Conservation (phyloP, 495 filamentous ascomycete species). For the Penicillium roqueforti region DNA sequence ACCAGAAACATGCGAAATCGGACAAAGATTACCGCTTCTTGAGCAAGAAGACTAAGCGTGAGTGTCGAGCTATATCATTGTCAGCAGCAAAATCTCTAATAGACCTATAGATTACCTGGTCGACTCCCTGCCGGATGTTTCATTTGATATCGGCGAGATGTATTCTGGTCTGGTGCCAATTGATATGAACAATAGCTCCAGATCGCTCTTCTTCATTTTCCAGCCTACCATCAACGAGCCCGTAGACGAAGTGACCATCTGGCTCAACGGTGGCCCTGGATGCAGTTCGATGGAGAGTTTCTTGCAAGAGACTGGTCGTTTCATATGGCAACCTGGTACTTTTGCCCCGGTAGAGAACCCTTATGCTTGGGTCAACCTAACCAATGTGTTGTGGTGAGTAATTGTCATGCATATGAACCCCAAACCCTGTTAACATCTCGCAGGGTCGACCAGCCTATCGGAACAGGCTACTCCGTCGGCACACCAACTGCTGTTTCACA, state of each 20-base stretch:
- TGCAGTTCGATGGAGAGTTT: conserved; percentile 66
- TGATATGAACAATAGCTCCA: conserved; percentile 47
- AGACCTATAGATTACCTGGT: conserved; percentile 54
- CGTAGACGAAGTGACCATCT: conserved; percentile 68
- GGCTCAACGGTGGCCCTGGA: conserved; percentile 66
- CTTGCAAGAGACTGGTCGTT: conserved; percentile 62
- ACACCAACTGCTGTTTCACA: conserved; percentile 50
- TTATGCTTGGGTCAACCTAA: conserved; percentile 64
- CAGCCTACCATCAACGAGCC: conserved; percentile 45
- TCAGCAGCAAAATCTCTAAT: conserved; percentile 1
- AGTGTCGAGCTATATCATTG: background rate
- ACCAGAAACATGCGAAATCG: conserved; percentile 11
- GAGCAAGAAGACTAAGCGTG: conserved; percentile 34
- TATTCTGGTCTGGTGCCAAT: conserved; percentile 75
- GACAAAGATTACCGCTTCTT: conserved; percentile 36
- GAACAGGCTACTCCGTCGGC: conserved; percentile 54
- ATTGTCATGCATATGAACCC: background rate
- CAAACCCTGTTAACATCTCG: background rate
- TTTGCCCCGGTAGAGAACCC: conserved; percentile 55
- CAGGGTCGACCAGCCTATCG: conserved; percentile 55
- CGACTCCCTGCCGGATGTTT: conserved; percentile 52
- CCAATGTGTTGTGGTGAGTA: conserved; percentile 57
- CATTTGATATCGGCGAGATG: background rate
- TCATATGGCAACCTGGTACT: conserved; percentile 58
- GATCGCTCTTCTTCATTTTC: conserved; percentile 51